Evolutionary conservation across 1,284 basidiomycete species (phyloP), one percentile per base, ranked within the genome.

Genomic region (Ustilago trichophora): DNA sequence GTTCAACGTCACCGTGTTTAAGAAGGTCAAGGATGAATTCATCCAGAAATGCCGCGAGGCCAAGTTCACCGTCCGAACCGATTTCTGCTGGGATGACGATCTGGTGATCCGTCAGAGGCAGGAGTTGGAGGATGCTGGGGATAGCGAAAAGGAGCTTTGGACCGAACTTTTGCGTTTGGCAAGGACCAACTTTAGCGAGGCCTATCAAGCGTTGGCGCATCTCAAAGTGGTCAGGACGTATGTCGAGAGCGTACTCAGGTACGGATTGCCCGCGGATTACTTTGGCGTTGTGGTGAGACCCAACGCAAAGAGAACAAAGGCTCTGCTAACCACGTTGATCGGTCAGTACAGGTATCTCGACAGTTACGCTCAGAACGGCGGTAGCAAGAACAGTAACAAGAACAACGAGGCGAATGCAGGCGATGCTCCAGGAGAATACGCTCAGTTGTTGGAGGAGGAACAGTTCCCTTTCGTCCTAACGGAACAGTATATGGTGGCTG

Each of bases 111-210:
- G 90, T 82, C 91, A 95, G 80, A 86, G 87, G 69, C 87, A 91
- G 79, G 94, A 98, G 57, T 84, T 97, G 11, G 87, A 88, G 24
- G 85, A 86, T 27, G 89, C 94, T 2, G 89, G 90, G 69, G 86
- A 87, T 8, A 91, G 93, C 38, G 96, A 98, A 85, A 95, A 93
- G 84, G 94, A 99, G 80, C 89, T 98, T 49, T 98, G 96, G 96
- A 92, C 93, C 18, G 96, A 98, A 78, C 86, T 99, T 2, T 85
- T 99, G n/a, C 88, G 92, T 65, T 83, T 98, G 36, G 89, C 93
- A 25, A 86, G 96, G 62, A 96, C 92, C 59, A 97, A 96, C 84
- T 99, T 98, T 82, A 94, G 92, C 6, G 96, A 99, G 83, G 89
- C 94, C 3, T 94, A 94, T 84, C 93, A 98, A 82, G 87, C 95